These are phyloP conservation scores for Brasilioporus rufonigricans DNA, from an alignment of 768 basidiomycete species.

Conservation along the genomic window DNA sequence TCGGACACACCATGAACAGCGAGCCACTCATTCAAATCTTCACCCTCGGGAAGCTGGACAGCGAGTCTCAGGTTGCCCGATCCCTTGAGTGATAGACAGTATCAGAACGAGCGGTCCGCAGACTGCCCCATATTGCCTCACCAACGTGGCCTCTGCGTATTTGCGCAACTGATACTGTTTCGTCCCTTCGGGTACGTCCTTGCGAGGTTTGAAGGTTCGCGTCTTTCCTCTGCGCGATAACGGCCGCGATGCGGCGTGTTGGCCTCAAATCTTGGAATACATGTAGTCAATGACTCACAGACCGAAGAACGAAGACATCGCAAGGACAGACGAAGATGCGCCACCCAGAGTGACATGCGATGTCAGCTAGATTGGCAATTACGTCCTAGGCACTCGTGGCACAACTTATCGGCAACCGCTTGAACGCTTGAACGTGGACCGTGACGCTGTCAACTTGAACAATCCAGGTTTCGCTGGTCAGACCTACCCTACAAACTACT, in stretches of 20 bases:
- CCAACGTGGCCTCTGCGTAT: slow-evolving; percentile 94
- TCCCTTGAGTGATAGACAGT: slow-evolving; percentile 49
- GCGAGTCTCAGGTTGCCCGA: slow-evolving; percentile 93
- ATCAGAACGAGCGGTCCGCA: slow-evolving; percentile 12
- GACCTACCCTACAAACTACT: no score
- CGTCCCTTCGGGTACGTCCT: slow-evolving; percentile 92
- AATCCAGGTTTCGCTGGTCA: no score
- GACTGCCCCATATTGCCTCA: slow-evolving; percentile 27
- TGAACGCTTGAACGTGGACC: no score
- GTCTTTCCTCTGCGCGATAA: slow-evolving; percentile 73
- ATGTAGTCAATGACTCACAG: slow-evolving; percentile 50
- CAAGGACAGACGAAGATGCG: slow-evolving; percentile 12
- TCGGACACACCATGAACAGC: slow-evolving; percentile 85
- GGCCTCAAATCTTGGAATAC: slow-evolving; percentile 9
- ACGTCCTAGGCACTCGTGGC: background rate
- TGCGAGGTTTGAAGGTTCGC: slow-evolving; percentile 94
- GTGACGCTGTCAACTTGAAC: no score
- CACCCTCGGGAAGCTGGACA: slow-evolving; percentile 93
- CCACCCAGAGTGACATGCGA: slow-evolving; percentile 1
- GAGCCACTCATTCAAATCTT: slow-evolving; percentile 98
- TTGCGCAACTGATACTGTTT: slow-evolving; percentile 98
- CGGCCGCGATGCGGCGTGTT: slow-evolving; percentile 7
- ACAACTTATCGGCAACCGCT: no score
- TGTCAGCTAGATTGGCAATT: slow-evolving; percentile 14
- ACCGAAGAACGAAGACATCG: slow-evolving; percentile 87